These are phyloP conservation scores for Akebia trifoliata DNA, from an alignment of 164 flowering plant genomes.

Conservation along the genomic window DNA sequence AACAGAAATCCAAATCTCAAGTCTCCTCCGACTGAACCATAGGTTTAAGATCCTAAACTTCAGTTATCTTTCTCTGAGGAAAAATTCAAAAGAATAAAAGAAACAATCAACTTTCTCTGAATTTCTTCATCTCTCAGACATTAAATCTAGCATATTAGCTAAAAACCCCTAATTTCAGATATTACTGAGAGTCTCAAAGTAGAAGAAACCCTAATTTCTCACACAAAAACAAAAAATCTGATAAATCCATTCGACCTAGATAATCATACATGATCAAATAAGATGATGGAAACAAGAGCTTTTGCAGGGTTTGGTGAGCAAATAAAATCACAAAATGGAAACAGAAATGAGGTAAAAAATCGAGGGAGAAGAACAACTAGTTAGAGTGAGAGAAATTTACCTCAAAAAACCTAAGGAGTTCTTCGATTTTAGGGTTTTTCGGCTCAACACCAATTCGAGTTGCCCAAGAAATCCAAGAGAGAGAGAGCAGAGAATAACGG, in stretches of 20 bases:
- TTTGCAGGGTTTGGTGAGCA: neutral
- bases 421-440: neutral
- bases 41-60: neutral
- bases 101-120: neutral
- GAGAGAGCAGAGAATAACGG: too few relatives aligned
- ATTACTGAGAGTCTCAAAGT: neutral
- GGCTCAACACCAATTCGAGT: too few relatives aligned
- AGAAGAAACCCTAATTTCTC: slow-evolving; percentile 9
- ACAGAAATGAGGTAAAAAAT: neutral
- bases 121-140: neutral
- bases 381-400: neutral
- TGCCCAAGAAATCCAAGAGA: too few relatives aligned
- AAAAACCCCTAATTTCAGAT: neutral
- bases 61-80: neutral
- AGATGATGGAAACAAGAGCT: neutral
- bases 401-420: neutral
- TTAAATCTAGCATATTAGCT: neutral
- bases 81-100: neutral
- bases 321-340: neutral
- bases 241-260: neutral
- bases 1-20: neutral
- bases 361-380: neutral
- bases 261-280: neutral
- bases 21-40: neutral
- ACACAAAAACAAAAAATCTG: neutral